phyloP scores from a whole-genome alignment of 768 basidiomycete species.

The Mycena filopes region DNA sequence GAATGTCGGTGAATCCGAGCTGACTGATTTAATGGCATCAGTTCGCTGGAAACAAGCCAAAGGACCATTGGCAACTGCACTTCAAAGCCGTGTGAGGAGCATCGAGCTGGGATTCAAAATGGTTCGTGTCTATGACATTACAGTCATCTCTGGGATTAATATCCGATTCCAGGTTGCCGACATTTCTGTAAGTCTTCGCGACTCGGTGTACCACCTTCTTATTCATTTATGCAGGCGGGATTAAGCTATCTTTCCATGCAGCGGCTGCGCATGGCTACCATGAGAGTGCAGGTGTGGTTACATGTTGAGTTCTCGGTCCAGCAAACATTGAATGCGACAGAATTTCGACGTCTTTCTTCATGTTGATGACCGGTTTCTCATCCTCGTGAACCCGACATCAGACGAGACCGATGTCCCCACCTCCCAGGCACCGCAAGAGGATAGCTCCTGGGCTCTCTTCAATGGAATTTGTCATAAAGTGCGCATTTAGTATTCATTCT shows the following conservation, averaged over 20 bases:
- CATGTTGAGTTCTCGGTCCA: not conserved
- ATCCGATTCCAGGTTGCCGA: not conserved
- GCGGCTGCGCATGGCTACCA: not conserved
- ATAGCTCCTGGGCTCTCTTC: constrained; percentile 5
- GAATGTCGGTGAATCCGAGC: too few species aligned
- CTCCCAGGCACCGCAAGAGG: not conserved
- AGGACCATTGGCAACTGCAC: not conserved
- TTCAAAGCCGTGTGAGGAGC: not conserved
- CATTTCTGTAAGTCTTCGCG: not conserved
- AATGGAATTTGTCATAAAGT: constrained; percentile 13
- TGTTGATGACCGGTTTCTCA: constrained; percentile 2
- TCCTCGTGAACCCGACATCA: not conserved
- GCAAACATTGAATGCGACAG: not conserved
- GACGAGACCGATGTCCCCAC: not conserved
- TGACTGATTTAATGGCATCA: not conserved
- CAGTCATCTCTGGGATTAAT: not conserved
- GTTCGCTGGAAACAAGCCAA: not conserved
- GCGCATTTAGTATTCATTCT: not conserved
- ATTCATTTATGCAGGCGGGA: not conserved
- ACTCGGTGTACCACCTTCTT: too few species aligned
- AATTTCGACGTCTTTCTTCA: constrained; percentile 17
- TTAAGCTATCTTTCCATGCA: constrained; percentile 6
- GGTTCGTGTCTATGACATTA: not conserved
- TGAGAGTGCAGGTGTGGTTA: not conserved
- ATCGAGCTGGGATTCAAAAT: constrained; percentile 4